Percentiles rank a stretch among this genome's conserved stretches.
Evolutionary conservation across 345 rosid species (phyloP).

Genomic region (Isatis tinctoria): DNA sequence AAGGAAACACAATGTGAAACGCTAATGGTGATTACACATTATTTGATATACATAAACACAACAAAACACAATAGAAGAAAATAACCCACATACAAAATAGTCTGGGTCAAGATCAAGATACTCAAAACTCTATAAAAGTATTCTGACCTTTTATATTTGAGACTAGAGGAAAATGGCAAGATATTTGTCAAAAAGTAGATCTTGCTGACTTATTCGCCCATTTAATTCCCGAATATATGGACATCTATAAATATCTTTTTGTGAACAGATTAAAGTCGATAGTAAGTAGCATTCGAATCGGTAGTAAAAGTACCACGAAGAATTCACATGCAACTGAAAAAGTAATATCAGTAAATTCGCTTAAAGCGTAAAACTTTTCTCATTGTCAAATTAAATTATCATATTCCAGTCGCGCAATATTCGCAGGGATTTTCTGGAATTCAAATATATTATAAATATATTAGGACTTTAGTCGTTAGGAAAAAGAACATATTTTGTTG

Average conservation of each 20-base stretch:
- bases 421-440: not conserved
- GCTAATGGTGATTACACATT: not conserved
- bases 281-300: not conserved
- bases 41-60: not conserved
- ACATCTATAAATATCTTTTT: not conserved
- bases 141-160: not conserved
- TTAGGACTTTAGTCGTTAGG: conserved; percentile 12
- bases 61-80: not conserved
- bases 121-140: not conserved
- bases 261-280: not conserved
- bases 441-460: not conserved
- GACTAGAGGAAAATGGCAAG: not conserved
- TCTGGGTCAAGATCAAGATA: not conserved
- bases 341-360: not conserved
- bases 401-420: not conserved
- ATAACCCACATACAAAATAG: conserved; percentile 1
- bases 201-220: conserved; percentile 17
- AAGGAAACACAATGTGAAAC: not conserved
- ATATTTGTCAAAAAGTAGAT: not conserved
- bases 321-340: conserved; percentile 2
- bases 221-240: not conserved
- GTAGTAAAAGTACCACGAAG: not conserved
- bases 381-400: not conserved
- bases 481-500: not conserved
- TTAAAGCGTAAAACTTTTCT: not conserved